Conservation (phyloP, 1,284 basidiomycete species). For the Lignosus rhinocerotis region DNA sequence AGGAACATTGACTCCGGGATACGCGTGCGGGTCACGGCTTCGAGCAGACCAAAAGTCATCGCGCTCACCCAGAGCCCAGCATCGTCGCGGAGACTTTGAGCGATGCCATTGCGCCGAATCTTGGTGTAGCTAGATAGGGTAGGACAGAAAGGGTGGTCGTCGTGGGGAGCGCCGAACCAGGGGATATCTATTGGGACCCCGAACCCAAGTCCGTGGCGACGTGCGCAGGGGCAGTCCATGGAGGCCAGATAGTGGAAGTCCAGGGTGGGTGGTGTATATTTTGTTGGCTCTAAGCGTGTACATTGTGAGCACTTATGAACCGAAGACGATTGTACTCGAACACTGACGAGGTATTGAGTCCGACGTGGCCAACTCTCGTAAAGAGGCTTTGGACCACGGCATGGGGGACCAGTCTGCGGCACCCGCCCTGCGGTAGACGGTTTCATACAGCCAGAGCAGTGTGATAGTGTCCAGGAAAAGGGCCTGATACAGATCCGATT, state of each 20-base stretch:
- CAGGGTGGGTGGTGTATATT: too few relatives aligned
- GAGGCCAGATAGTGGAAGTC: too few relatives aligned
- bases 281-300: too few relatives aligned
- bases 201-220: too few relatives aligned
- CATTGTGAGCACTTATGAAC: too few relatives aligned
- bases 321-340: too few relatives aligned
- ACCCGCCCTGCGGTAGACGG: not conserved
- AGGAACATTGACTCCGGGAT: conserved; percentile 9
- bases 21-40: conserved; percentile 1
- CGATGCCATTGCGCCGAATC: not conserved
- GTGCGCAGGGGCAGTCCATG: too few relatives aligned
- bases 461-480: conserved; percentile 8
- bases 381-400: conserved; percentile 5
- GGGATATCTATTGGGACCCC: conserved; percentile 6
- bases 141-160: conserved; percentile 7
- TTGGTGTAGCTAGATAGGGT: conserved; percentile 6
- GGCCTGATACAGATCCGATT: not conserved
- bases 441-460: not conserved
- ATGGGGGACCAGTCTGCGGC: conserved; percentile 1
- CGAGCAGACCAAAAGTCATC: conserved; percentile 16
- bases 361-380: not conserved
- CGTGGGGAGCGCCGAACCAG: conserved; percentile 4
- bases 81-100: conserved; percentile 4
- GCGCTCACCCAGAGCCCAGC: conserved; percentile 15
- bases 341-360: too few relatives aligned